A percentile compares a stretch with the other conserved stretches of the same genome.
Evolutionary conservation across 2,329 filamentous ascomycete species (phyloP).

Genomic region (Orbilia oligospora): DNA sequence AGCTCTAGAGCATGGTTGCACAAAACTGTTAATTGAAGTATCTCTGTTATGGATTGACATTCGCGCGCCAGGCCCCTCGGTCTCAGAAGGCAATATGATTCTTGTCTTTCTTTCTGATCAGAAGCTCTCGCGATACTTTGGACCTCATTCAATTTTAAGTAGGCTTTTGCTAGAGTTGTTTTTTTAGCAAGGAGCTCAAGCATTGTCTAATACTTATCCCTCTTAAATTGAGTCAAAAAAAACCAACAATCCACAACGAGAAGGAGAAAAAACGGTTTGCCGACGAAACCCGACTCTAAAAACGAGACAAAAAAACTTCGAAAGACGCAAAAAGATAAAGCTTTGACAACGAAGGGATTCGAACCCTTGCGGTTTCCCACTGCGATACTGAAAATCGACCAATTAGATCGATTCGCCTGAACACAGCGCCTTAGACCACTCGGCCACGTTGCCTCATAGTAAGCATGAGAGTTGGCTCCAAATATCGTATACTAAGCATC

Average conservation of each 20-base stretch:
- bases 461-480: slow-evolving; percentile 1
- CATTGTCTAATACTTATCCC: not conserved
- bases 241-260: too few species aligned
- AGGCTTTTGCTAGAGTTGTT: not conserved
- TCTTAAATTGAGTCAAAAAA: not conserved
- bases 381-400: slow-evolving; percentile 62
- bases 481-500: slow-evolving; percentile 31
- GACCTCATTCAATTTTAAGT: not conserved
- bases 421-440: slow-evolving; percentile 64
- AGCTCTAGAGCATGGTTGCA: too few species aligned
- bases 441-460: slow-evolving; percentile 61
- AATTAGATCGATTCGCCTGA: slow-evolving; percentile 59
- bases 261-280: not conserved
- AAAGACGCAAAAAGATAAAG: slow-evolving; percentile 37
- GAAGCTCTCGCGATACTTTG: not conserved
- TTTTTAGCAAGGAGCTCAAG: not conserved
- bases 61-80: too few species aligned
- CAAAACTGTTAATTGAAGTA: too few species aligned
- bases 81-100: too few species aligned
- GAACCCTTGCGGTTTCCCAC: slow-evolving; percentile 63
- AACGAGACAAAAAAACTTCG: not conserved
- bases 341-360: slow-evolving; percentile 62
- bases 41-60: too few species aligned
- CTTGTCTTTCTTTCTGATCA: too few species aligned
- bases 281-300: slow-evolving; percentile 10